Percentiles rank a stretch among this genome's conserved stretches.
These are phyloP conservation scores for Chlamydomonas incerta DNA, from an alignment of 139 green algal species.

Conservation along the genomic window DNA sequence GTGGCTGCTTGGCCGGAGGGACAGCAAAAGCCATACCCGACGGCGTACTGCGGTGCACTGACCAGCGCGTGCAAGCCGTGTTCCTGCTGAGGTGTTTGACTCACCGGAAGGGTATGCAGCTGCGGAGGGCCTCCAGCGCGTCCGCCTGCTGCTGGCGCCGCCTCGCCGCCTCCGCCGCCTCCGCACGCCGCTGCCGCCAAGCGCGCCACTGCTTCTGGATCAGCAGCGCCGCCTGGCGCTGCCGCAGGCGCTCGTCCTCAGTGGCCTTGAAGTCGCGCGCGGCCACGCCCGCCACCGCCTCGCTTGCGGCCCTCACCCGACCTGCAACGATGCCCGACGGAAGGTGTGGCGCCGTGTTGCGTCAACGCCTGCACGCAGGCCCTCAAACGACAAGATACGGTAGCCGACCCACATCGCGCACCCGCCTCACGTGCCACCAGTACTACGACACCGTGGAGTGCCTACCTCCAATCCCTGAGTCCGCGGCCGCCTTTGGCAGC, in stretches of 20 bases:
- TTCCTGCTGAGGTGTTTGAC: too few relatives aligned
- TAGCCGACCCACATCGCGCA: too few relatives aligned
- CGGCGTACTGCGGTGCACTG: too few relatives aligned
- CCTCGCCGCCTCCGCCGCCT: not conserved
- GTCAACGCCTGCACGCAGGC: too few relatives aligned
- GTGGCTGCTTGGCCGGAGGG: too few relatives aligned
- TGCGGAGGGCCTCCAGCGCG: not conserved
- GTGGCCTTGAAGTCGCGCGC: slow-evolving; percentile 10
- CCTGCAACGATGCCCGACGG: not conserved
- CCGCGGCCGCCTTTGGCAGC: not conserved
- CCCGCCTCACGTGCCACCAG: too few relatives aligned
- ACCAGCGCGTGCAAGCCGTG: too few relatives aligned
- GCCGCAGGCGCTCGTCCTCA: not conserved
- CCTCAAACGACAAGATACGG: not conserved
- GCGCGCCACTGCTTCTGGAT: slow-evolving; percentile 8
- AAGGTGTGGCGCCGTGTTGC: too few relatives aligned
- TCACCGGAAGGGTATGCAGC: not conserved
- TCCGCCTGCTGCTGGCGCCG: not conserved
- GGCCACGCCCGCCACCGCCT: slow-evolving; percentile 8
- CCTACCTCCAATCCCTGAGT: too few relatives aligned
- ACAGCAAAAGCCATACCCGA: too few relatives aligned
- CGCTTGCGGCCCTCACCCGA: not conserved
- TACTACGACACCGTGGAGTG: too few relatives aligned
- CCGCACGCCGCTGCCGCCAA: not conserved
- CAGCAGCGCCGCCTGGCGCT: not conserved